phyloP scores from a whole-genome alignment of 1,139 yeast species.

The Nakaseomyces nivariensis region DNA sequence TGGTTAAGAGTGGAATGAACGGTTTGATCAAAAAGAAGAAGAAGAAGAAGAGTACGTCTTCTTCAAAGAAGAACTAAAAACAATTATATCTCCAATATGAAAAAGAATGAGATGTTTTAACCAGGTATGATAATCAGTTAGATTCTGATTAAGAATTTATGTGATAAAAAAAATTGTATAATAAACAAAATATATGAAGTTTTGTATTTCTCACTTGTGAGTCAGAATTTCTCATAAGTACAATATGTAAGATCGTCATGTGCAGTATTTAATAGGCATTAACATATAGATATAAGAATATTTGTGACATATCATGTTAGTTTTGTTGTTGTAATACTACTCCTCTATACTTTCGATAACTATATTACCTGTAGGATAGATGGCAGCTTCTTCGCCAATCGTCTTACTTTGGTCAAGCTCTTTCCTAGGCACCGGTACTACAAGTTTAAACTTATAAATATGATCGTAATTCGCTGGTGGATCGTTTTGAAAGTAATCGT shows the following conservation, averaged over 20 bases:
- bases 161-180: conserved; percentile 1
- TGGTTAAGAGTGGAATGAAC: conserved; percentile 49
- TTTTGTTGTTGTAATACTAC: not conserved
- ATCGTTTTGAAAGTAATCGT: conserved; percentile 9
- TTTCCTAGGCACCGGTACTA: conserved; percentile 49
- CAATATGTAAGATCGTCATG: no score
- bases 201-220: not conserved
- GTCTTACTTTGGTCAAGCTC: conserved; percentile 30
- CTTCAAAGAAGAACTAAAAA: conserved; percentile 10
- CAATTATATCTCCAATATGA: not conserved
- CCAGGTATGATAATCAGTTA: no score
- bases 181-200: conserved; percentile 2
- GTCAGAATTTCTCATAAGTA: no score
- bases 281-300: no score
- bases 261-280: no score
- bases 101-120: no score
- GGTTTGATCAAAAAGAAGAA: conserved; percentile 58
- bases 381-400: conserved; percentile 35
- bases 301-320: no score
- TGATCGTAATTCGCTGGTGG: conserved; percentile 37
- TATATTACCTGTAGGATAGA: conserved; percentile 55
- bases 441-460: conserved; percentile 37
- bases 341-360: conserved; percentile 36
- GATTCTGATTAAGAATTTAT: not conserved
- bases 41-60: conserved; percentile 37